A percentile compares a stretch with the other conserved stretches of the same genome.
phyloP scores from a whole-genome alignment of 2,329 filamentous ascomycete genomes.

The Fusarium abutilonis region DNA sequence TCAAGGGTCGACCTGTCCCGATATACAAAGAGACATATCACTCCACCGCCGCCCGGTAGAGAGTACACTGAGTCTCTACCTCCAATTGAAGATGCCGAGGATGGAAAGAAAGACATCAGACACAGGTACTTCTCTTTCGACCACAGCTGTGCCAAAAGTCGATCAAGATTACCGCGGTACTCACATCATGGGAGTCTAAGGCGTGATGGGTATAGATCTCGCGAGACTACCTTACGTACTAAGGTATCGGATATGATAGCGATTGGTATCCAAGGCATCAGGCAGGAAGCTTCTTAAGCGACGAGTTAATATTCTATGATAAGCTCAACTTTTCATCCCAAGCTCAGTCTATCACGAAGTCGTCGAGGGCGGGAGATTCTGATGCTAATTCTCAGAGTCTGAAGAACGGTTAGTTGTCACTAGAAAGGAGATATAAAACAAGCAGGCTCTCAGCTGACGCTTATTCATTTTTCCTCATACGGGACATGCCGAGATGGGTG shows the following conservation, averaged over 20 bases:
- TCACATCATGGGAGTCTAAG: slow-evolving; percentile 7
- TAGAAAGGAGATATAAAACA: slow-evolving; percentile 24
- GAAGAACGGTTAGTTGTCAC: slow-evolving; percentile 36
- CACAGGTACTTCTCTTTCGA: slow-evolving; percentile 1
- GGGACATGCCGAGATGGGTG: slow-evolving; percentile 51
- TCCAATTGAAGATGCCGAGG: slow-evolving; percentile 25
- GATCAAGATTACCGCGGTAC: slow-evolving; percentile 19
- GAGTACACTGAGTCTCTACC: slow-evolving; percentile 31
- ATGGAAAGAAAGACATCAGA: not conserved
- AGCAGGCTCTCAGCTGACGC: slow-evolving; percentile 33
- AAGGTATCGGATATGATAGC: slow-evolving; percentile 6
- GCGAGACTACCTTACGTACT: slow-evolving; percentile 3
- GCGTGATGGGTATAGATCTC: slow-evolving; percentile 10
- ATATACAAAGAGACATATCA: not conserved
- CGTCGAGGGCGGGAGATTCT: slow-evolving; percentile 44
- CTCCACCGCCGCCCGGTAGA: slow-evolving; percentile 1
- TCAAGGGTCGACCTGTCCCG: slow-evolving; percentile 1
- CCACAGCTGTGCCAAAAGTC: slow-evolving; percentile 6
- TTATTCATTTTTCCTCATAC: slow-evolving; percentile 49
- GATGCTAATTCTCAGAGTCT: slow-evolving; percentile 44
- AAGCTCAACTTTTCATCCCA: slow-evolving; percentile 44
- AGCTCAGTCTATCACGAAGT: slow-evolving; percentile 32
- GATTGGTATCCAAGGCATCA: slow-evolving; percentile 10
- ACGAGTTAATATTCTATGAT: slow-evolving; percentile 47
- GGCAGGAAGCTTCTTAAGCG: slow-evolving; percentile 31